Evolutionary conservation across 352 stramenopile genomes (phyloP).

Genomic region (Phytopythium aichiense): DNA sequence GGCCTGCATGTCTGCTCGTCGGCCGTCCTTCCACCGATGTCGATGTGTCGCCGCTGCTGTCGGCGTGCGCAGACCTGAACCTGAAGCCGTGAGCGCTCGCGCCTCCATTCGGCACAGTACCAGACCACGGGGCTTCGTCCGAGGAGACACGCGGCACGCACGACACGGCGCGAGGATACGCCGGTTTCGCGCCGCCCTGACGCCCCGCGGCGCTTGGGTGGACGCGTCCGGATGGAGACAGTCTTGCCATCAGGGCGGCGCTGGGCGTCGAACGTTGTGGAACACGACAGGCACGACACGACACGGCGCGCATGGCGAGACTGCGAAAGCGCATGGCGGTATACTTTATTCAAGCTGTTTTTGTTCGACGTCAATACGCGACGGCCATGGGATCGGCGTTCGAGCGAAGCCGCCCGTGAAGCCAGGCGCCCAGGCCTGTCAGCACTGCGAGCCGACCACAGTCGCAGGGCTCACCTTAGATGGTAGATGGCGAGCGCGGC

Average conservation of each 20-base stretch:
- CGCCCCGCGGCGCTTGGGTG: no score
- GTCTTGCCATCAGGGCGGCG: no score
- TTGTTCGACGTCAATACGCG: neutral
- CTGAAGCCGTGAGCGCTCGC: neutral
- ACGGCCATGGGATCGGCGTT: neutral
- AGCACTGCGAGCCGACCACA: no score
- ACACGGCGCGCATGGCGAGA: no score
- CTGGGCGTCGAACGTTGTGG: no score
- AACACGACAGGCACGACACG: no score
- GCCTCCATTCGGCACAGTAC: neutral
- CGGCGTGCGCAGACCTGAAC: neutral
- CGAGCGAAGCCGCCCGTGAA: neutral
- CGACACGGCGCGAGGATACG: no score
- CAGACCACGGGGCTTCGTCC: no score
- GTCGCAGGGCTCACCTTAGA: no score
- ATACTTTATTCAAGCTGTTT: neutral
- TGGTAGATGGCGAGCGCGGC: neutral
- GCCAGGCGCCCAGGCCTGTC: neutral
- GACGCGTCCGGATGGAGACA: no score
- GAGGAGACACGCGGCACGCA: no score
- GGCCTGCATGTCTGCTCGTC: neutral
- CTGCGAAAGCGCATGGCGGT: neutral
- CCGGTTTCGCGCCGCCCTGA: no score
- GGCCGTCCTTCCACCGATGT: slow-evolving; percentile 2
- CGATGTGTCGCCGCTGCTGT: neutral